Evolutionary conservation across 164 flowering plant species (phyloP), one percentile per base, ranked within the genome.

Genomic region (Euptelea pleiosperma): DNA sequence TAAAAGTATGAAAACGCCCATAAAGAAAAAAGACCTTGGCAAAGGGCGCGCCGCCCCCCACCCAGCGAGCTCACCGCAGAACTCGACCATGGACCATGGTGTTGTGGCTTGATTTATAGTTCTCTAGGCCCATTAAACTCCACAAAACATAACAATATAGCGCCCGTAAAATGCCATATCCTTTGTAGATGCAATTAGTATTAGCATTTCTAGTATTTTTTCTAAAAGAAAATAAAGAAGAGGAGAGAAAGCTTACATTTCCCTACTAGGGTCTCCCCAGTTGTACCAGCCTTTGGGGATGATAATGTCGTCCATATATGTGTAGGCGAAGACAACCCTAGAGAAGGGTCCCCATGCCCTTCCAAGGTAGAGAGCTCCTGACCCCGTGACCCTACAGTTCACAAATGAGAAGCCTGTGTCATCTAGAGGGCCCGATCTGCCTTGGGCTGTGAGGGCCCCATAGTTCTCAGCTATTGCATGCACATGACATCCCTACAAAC

Each of bases 341-440:
- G 99, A 94, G 71, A 89, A 94, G 55, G 91, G 80, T 44, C 99
- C 97, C 97, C 98, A 94, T 4, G 99, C 99, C 66, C 99, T 79
- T 5, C 99, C 99, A 16, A 94, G 82, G 72, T 76, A 91, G 33
- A 94, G 77, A 4, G 85, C 96, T 12, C 99, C 99, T 3, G 99
- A 87, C 0, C 98, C 99, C 58, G 96, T 89, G 75, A 94, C 94
- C 78, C 79, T 87, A 58, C 99, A 94, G 63, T 87, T 80, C 51
- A 91, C 87, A 64, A 94, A 94, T 15, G 96, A 89, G 74, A 94
- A 94, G 14, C 99, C 98, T 46, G 91, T 89, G 75, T 91, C 97
- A 0, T 94, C 90, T 50, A 85, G 41, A 12, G 80, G 41, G 53
- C 91, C 87, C 47, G 77, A 74, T 65, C 99, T 79, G 1, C 86